Conservation (phyloP, 2,329 filamentous ascomycete genomes). For the Fusarium multiceps region DNA sequence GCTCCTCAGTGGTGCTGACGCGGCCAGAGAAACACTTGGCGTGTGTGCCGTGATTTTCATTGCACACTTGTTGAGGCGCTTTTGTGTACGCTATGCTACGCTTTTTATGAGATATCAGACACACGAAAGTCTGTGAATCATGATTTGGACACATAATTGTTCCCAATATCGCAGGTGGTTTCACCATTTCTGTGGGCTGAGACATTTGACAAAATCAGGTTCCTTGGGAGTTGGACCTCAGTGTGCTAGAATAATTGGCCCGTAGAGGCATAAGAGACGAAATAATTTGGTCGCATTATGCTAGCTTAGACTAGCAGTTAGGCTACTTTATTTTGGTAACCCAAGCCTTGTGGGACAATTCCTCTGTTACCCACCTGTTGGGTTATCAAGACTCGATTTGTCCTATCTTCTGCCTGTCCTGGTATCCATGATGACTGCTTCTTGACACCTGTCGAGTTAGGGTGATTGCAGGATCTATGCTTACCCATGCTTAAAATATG, state of each 20-base stretch:
- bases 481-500: slow-evolving; percentile 8
- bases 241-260: too few relatives aligned
- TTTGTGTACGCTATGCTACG: background rate
- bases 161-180: slow-evolving; percentile 1
- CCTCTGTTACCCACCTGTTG: too few relatives aligned
- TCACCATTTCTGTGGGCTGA: background rate
- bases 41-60: background rate
- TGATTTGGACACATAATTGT: background rate
- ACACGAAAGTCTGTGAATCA: slow-evolving; percentile 11
- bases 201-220: slow-evolving; percentile 1
- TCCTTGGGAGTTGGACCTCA: background rate
- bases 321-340: too few relatives aligned
- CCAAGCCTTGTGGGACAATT: too few relatives aligned
- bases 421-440: slow-evolving; percentile 2
- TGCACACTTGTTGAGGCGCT: background rate
- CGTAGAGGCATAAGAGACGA: too few relatives aligned
- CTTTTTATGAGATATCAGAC: slow-evolving; percentile 20
- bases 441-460: slow-evolving; percentile 1
- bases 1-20: slow-evolving; percentile 28
- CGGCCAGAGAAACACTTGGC: slow-evolving; percentile 24
- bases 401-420: background rate
- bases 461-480: slow-evolving; percentile 6
- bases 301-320: too few relatives aligned
- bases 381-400: background rate
- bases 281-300: too few relatives aligned